phyloP scores from a whole-genome alignment of 345 rosid species.

The Odontarrhena argentea region DNA sequence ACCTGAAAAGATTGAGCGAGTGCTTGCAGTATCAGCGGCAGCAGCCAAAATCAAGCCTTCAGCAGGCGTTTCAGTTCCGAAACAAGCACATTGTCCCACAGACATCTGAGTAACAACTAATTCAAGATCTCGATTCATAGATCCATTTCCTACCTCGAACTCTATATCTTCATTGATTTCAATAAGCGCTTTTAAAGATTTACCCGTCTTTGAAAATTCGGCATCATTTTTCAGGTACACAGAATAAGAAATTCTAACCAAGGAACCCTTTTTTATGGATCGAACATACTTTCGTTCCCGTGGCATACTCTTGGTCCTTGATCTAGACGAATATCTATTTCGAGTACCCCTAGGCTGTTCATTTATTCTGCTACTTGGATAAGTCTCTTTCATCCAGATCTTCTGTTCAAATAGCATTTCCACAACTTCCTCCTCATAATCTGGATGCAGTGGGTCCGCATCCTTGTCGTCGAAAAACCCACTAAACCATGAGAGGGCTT shows the following conservation, averaged over 20 bases:
- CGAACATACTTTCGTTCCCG: slow-evolving; percentile 31
- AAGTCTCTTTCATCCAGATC: slow-evolving; percentile 17
- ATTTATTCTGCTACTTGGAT: slow-evolving; percentile 38
- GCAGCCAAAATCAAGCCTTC: slow-evolving; percentile 62
- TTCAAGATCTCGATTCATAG: slow-evolving; percentile 65
- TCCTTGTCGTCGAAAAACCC: slow-evolving; percentile 49
- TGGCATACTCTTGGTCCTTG: slow-evolving; percentile 23
- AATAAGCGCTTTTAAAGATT: slow-evolving; percentile 54
- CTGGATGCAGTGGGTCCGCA: slow-evolving; percentile 46
- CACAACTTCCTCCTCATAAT: slow-evolving; percentile 35
- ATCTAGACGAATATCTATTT: slow-evolving; percentile 11
- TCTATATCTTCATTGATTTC: slow-evolving; percentile 74
- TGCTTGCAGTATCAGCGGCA: slow-evolving; percentile 49
- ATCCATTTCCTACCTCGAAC: slow-evolving; percentile 79
- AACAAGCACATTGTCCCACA: slow-evolving; percentile 67
- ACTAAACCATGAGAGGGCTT: slow-evolving; percentile 67
- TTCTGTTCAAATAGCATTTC: slow-evolving; percentile 28
- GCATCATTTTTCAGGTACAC: slow-evolving; percentile 44
- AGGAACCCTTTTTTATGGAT: slow-evolving; percentile 54
- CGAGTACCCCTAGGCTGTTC: not conserved
- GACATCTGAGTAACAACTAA: slow-evolving; percentile 67
- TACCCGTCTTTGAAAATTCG: slow-evolving; percentile 25
- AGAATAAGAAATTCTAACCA: slow-evolving; percentile 55
- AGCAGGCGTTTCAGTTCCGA: slow-evolving; percentile 43
- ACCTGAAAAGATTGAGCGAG: slow-evolving; percentile 55